phyloP scores from a whole-genome alignment of 1,139 yeast species.

The Geotrichum aggregatum region DNA sequence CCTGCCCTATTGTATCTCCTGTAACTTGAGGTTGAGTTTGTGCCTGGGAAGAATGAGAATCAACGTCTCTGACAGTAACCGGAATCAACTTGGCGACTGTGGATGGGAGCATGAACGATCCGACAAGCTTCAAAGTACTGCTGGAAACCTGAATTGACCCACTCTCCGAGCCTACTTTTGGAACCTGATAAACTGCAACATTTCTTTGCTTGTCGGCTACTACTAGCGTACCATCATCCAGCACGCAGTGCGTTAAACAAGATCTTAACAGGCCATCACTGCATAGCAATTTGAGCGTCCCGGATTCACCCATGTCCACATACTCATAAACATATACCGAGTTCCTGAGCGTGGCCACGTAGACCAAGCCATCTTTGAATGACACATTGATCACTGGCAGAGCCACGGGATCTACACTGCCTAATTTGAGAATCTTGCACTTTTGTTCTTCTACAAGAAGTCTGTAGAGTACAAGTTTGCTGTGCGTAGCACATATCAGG shows the following conservation, averaged over 20 bases:
- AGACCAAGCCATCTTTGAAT: conserved; percentile 6
- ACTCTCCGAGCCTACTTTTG: background rate
- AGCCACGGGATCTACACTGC: background rate
- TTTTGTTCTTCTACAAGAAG: conserved; percentile 7
- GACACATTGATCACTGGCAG: background rate
- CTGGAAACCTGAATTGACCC: background rate
- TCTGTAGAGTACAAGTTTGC: conserved; percentile 5
- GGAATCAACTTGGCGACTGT: conserved; percentile 10
- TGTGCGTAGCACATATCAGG: conserved; percentile 11
- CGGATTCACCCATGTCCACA: background rate
- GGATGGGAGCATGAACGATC: conserved; percentile 8
- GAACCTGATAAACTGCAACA: conserved; percentile 5
- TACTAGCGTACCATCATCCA: conserved; percentile 9
- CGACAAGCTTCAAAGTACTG: conserved; percentile 6
- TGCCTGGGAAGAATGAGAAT: too few relatives aligned
- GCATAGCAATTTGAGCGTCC: background rate
- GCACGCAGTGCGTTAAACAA: conserved; percentile 2
- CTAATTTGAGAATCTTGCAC: conserved; percentile 13
- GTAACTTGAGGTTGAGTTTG: background rate
- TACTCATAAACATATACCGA: conserved; percentile 11
- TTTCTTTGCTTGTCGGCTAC: conserved; percentile 16
- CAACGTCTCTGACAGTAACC: background rate
- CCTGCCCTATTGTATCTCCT: background rate
- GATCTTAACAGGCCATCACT: conserved; percentile 29
- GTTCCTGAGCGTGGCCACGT: conserved; percentile 8